Base-by-base conservation (phyloP, 2,329 filamentous ascomycete genomes). In the Metarhizium sp. region DNA sequence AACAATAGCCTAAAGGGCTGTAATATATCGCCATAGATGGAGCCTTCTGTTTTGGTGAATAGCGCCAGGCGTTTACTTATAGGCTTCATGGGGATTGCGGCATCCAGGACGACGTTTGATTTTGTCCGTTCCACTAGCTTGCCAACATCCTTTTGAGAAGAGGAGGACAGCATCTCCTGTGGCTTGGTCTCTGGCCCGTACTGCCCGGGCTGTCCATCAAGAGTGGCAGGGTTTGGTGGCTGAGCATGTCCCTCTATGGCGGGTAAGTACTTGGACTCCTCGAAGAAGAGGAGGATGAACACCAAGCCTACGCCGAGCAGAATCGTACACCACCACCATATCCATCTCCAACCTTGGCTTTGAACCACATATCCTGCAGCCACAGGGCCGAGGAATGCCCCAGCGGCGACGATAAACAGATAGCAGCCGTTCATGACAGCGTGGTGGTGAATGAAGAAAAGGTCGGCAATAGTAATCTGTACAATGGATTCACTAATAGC, bases 401-500 rank as follows among this genome's bases (percentile, higher is more conserved):
- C 68, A 2, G 62, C 59, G 2, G 60, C 61, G 30, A 66, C 59
- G 13, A 63, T 60, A 2, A 64, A 59, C 13, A 70, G 56, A 38
- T 68, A 69, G 11, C 61, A 62, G 5, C 65, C 68, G 16, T 62
- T 61, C 60, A 67, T 68, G 30, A 62, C 60, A 13, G 61, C 61
- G 10, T 63, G 56, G 32, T 68, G 60, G 42, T 69, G 66, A 0
- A 67, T 59, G 47, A 67, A 67, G 57, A 68, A 68, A 1, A 70
- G 46, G 57, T 71, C 68, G 6, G 63, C 60, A 30, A 67, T 66
- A 0, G 71, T 74, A 42, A 74, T 68, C 47, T 71, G 69, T 4
- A 65, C 68, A 40, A 71, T 66, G 0, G 67, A 65, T 57, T 73
- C 70, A 50, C 70, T 72, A 6, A 72, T 68, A 11, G 71, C 67